Conservation (phyloP, 2,329 filamentous ascomycete genomes). For the Albifimbria verrucaria region DNA sequence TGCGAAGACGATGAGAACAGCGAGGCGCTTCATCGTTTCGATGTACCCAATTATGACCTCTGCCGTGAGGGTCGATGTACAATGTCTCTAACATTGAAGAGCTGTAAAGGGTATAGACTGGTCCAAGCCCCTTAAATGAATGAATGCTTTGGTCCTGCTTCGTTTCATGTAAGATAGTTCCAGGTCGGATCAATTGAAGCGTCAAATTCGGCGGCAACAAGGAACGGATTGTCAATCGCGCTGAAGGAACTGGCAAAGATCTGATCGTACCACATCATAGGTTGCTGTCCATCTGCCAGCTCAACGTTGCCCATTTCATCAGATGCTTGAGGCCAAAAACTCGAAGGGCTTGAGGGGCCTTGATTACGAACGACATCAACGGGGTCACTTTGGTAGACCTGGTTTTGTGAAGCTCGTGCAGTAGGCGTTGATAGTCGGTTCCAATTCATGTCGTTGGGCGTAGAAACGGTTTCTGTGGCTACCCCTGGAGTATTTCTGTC, state of each 20-base stretch:
- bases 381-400: not conserved
- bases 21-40: too few relatives aligned
- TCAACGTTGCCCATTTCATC: conserved; percentile 7
- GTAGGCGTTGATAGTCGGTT: not conserved
- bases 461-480: not conserved
- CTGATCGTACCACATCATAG: conserved; percentile 32
- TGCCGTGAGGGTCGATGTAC: too few relatives aligned
- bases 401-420: not conserved
- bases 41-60: not conserved
- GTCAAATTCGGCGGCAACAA: conserved; percentile 28
- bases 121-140: too few relatives aligned
- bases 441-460: not conserved
- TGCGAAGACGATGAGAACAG: too few relatives aligned
- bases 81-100: not conserved
- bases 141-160: not conserved
- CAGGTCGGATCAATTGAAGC: conserved; percentile 28
- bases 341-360: not conserved
- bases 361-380: not conserved
- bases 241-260: conserved; percentile 30
- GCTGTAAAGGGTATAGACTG: not conserved
- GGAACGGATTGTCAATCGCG: conserved; percentile 28
- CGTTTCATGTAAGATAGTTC: conserved; percentile 17
- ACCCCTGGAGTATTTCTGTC: not conserved
- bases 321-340: not conserved
- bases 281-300: conserved; percentile 26